phyloP scores from a whole-genome alignment of 345 rosid genomes.

The Clarkia xantiana region DNA sequence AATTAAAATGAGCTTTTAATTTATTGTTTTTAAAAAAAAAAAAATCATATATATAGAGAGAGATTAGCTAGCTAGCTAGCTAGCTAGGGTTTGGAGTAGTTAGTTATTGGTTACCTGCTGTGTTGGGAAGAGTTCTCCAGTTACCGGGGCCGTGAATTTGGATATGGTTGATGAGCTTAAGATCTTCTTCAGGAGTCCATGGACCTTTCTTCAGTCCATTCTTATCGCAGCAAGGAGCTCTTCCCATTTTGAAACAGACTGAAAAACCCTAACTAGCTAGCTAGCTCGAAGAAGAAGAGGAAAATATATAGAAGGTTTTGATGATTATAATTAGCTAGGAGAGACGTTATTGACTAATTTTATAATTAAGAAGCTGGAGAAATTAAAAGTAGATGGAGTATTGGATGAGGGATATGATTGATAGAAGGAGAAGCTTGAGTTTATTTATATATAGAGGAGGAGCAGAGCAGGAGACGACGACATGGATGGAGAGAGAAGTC shows the following conservation, averaged over 20 bases:
- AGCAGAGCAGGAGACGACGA: neutral
- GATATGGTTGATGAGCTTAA: slow-evolving; percentile 42
- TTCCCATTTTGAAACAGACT: slow-evolving; percentile 33
- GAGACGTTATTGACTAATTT: neutral
- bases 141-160: slow-evolving; percentile 57
- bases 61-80: too few species aligned
- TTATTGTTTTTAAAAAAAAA: too few species aligned
- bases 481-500: slow-evolving; percentile 7
- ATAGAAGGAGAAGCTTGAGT: neutral
- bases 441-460: neutral
- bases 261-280: too few species aligned
- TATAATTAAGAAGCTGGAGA: slow-evolving; percentile 6
- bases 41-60: too few species aligned
- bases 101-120: slow-evolving; percentile 58
- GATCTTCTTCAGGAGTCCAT: slow-evolving; percentile 74
- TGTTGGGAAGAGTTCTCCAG: slow-evolving; percentile 67
- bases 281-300: too few species aligned
- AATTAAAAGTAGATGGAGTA: neutral
- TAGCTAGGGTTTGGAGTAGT: too few species aligned
- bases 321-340: too few species aligned
- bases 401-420: neutral
- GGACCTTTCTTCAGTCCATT: slow-evolving; percentile 76
- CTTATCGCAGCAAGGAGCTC: slow-evolving; percentile 78
- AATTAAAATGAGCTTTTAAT: neutral
- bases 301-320: too few species aligned